Evolutionary conservation across 2,329 filamentous ascomycete genomes (phyloP).

Genomic region (Dactylellina sp.): DNA sequence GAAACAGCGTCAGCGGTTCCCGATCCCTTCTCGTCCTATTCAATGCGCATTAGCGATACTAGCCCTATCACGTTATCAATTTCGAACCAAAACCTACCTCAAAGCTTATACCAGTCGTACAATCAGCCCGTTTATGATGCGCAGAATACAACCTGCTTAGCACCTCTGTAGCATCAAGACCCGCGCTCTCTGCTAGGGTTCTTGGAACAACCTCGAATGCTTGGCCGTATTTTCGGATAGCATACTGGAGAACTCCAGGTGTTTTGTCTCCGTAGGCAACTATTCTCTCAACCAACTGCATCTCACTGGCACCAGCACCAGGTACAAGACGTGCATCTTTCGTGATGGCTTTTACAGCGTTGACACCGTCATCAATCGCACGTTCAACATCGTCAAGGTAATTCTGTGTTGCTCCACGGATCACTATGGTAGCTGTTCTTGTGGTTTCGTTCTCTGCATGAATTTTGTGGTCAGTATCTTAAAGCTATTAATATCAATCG

Average conservation of each 20-base stretch:
- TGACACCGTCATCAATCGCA: slow-evolving; percentile 97
- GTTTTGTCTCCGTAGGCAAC: slow-evolving; percentile 91
- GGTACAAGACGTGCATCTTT: slow-evolving; percentile 90
- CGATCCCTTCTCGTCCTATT: slow-evolving; percentile 77
- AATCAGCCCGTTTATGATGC: slow-evolving; percentile 87
- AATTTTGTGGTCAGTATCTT: slow-evolving; percentile 5
- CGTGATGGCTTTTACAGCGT: slow-evolving; percentile 98
- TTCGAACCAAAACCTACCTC: slow-evolving; percentile 69
- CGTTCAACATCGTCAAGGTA: slow-evolving; percentile 97
- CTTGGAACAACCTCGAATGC: slow-evolving; percentile 97
- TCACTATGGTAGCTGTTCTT: slow-evolving; percentile 90
- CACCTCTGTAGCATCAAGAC: slow-evolving; percentile 96
- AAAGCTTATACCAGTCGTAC: slow-evolving; percentile 93
- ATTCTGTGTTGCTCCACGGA: slow-evolving; percentile 96
- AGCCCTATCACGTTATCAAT: slow-evolving; percentile 57
- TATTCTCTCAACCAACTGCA: slow-evolving; percentile 92
- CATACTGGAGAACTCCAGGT: slow-evolving; percentile 90
- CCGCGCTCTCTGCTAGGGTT: slow-evolving; percentile 92
- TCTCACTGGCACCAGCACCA: slow-evolving; percentile 92
- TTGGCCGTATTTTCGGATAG: slow-evolving; percentile 96
- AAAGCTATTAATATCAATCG: no score
- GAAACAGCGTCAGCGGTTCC: slow-evolving; percentile 88
- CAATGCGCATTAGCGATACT: slow-evolving; percentile 37
- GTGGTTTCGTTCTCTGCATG: slow-evolving; percentile 82
- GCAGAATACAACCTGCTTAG: slow-evolving; percentile 91